Evolutionary conservation across 257 asterid genomes (phyloP).

Genomic region (Rehmannia glutinosa): DNA sequence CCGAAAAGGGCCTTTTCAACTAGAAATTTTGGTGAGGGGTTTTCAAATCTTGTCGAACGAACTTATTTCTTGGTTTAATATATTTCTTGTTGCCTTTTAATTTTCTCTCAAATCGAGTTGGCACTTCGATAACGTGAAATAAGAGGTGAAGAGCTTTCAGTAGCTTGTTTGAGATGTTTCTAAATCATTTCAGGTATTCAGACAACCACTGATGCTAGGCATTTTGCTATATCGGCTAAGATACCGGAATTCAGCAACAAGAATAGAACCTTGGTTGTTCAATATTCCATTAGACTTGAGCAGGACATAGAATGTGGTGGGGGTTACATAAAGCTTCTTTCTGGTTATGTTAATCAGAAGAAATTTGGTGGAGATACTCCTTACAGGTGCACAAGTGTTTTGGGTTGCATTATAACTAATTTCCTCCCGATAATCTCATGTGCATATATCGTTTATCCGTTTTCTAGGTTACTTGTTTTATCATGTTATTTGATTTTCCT

Average conservation of each 20-base stretch:
- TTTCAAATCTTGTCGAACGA: too few species aligned
- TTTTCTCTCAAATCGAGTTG: background rate
- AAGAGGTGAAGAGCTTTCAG: background rate
- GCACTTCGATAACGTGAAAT: background rate
- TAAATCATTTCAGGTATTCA: slow-evolving; percentile 63
- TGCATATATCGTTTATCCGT: background rate
- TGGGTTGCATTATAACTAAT: background rate
- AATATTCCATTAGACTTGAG: slow-evolving; percentile 83
- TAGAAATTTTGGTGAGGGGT: background rate
- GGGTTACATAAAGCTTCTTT: slow-evolving; percentile 87
- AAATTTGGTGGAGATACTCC: slow-evolving; percentile 99
- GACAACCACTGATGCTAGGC: slow-evolving; percentile 82
- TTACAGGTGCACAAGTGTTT: slow-evolving; percentile 56
- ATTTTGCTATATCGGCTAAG: slow-evolving; percentile 91
- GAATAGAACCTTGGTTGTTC: slow-evolving; percentile 83
- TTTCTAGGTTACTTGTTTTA: background rate
- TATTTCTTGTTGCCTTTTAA: background rate
- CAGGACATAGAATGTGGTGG: slow-evolving; percentile 99
- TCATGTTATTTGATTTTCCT: background rate
- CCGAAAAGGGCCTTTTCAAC: background rate
- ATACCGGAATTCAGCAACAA: slow-evolving; percentile 88
- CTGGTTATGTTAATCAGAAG: slow-evolving; percentile 93
- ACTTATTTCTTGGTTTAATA: too few species aligned
- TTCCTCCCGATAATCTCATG: background rate
- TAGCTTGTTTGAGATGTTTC: background rate